Evolutionary conservation across 768 basidiomycete species (phyloP).

Genomic region (Neoboletus magnificus): DNA sequence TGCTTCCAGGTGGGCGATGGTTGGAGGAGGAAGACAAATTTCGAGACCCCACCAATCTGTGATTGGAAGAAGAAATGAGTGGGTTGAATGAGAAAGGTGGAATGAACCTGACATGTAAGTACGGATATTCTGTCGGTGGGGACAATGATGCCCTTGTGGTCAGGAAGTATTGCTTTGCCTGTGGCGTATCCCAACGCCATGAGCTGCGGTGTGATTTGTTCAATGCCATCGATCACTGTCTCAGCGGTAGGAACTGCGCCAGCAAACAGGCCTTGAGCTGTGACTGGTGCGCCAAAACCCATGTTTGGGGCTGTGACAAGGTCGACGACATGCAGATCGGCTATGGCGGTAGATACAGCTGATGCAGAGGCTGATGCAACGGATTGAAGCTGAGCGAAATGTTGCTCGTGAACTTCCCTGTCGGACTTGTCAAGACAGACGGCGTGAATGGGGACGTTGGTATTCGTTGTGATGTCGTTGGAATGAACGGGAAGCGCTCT

Average conservation of each 20-base stretch:
- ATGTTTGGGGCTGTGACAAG: constrained; percentile 59
- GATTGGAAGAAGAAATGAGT: constrained; percentile 5
- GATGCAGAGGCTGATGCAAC: constrained; percentile 50
- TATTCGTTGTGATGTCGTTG: constrained; percentile 6
- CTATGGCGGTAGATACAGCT: constrained; percentile 47
- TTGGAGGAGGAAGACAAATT: constrained; percentile 67
- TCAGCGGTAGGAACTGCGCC: constrained; percentile 76
- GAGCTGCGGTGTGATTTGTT: constrained; percentile 71
- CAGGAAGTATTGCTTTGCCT: constrained; percentile 58
- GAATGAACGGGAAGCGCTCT: constrained; percentile 47
- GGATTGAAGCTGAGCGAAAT: constrained; percentile 52
- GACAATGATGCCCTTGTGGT: constrained; percentile 68
- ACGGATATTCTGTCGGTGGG: constrained; percentile 76
- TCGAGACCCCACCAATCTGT: constrained; percentile 93
- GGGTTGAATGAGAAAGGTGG: neutral
- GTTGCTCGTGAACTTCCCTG: constrained; percentile 54
- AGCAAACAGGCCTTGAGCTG: constrained; percentile 61
- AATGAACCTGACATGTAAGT: constrained; percentile 62
- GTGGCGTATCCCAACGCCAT: constrained; percentile 78
- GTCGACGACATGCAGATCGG: constrained; percentile 59
- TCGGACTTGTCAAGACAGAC: constrained; percentile 69
- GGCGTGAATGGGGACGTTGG: constrained; percentile 62
- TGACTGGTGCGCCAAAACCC: constrained; percentile 73
- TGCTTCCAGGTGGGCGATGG: constrained; percentile 59
- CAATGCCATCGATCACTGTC: constrained; percentile 64